A percentile compares a stretch with the other conserved stretches of the same genome.
Conservation (phyloP, 2,329 filamentous ascomycete species). For the Samsoniella hepiali region DNA sequence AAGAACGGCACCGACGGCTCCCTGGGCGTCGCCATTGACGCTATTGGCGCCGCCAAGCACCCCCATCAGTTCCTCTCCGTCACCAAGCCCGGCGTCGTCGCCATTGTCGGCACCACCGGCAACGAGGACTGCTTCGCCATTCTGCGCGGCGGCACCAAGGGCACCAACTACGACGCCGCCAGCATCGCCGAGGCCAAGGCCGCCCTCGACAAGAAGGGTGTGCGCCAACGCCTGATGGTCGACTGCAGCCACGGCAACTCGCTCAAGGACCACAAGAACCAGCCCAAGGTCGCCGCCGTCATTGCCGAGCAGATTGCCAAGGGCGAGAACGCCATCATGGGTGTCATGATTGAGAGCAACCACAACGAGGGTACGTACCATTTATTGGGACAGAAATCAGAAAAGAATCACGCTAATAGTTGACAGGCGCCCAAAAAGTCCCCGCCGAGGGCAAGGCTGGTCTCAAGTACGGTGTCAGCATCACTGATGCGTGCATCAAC, state of each 20-base stretch:
- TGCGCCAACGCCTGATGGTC: conserved; percentile 83
- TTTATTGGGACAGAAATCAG: neutral
- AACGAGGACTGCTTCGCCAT: conserved; percentile 99
- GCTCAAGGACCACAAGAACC: conserved; percentile 94
- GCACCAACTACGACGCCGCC: conserved; percentile 87
- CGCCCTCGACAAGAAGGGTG: conserved; percentile 69
- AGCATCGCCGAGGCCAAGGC: conserved; percentile 82
- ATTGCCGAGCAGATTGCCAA: conserved; percentile 82
- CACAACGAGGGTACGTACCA: conserved; percentile 65
- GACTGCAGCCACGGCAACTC: conserved; percentile 97
- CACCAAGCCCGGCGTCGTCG: conserved; percentile 93
- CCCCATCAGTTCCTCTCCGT: conserved; percentile 99
- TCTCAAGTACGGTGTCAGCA: conserved; percentile 86
- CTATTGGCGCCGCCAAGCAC: conserved; percentile 83
- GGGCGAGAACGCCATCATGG: conserved; percentile 84
- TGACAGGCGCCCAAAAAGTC: conserved; percentile 70
- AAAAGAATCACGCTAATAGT: conserved; percentile 26
- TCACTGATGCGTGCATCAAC: conserved; percentile 93
- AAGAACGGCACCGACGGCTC: conserved; percentile 98
- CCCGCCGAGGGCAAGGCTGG: conserved; percentile 73
- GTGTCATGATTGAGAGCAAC: conserved; percentile 98
- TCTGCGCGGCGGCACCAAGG: conserved; percentile 82
- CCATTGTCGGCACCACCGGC: conserved; percentile 87
- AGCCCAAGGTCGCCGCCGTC: conserved; percentile 83
- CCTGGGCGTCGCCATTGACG: conserved; percentile 87